phyloP scores from a whole-genome alignment of 495 filamentous ascomycete species.

The Penicillium odoratum region DNA sequence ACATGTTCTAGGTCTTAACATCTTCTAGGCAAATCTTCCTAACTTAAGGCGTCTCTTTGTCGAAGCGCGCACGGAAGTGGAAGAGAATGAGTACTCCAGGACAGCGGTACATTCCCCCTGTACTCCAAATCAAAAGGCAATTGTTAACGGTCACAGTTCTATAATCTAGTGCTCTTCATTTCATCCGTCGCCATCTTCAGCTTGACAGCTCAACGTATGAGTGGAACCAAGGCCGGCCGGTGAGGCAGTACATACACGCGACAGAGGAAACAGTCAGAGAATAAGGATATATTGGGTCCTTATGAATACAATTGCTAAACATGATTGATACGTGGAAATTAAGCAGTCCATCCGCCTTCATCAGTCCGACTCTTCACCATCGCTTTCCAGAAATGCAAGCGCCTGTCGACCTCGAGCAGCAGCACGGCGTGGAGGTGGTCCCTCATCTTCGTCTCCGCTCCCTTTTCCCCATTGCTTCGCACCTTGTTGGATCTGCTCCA shows the following conservation, averaged over 20 bases:
- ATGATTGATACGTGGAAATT: neutral
- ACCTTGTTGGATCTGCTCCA: slow-evolving; percentile 79
- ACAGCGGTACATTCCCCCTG: slow-evolving; percentile 63
- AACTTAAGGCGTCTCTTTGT: slow-evolving; percentile 96
- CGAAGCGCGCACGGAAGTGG: slow-evolving; percentile 87
- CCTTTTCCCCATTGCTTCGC: slow-evolving; percentile 71
- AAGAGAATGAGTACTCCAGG: slow-evolving; percentile 91
- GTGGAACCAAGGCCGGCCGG: slow-evolving; percentile 40
- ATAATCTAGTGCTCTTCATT: slow-evolving; percentile 94
- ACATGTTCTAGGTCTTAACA: slow-evolving; percentile 11
- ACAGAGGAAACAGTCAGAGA: neutral
- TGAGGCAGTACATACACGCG: slow-evolving; percentile 20
- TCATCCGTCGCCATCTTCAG: slow-evolving; percentile 93
- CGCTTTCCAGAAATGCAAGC: slow-evolving; percentile 55
- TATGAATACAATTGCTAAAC: slow-evolving; percentile 5
- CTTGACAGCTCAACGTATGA: slow-evolving; percentile 78
- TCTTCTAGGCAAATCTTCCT: slow-evolving; percentile 74
- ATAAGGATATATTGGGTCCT: slow-evolving; percentile 1
- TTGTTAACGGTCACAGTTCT: slow-evolving; percentile 65
- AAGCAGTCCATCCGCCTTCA: neutral
- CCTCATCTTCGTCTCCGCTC: slow-evolving; percentile 37
- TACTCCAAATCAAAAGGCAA: neutral
- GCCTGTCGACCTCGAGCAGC: slow-evolving; percentile 42
- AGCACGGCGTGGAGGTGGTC: slow-evolving; percentile 37
- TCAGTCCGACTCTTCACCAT: slow-evolving; percentile 57